Base-by-base conservation (phyloP, 768 basidiomycete genomes). In the Lactarius hengduanensis region DNA sequence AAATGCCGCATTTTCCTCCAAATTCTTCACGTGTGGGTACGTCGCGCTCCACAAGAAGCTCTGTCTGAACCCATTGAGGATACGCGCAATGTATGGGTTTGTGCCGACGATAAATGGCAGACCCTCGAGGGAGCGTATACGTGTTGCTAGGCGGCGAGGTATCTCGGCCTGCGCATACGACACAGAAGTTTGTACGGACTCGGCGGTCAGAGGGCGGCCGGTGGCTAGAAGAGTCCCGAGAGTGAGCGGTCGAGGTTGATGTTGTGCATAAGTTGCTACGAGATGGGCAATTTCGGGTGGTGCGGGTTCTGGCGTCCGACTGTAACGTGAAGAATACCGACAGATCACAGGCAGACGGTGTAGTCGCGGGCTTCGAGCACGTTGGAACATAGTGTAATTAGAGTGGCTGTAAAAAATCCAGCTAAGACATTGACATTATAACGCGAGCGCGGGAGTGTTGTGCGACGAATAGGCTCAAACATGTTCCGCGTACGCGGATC, bases 21-120 rank as follows among this genome's bases (percentile, higher is more conserved):
- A 78, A 22, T 81, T 87, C 36, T 77, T 83, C 62, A 94, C 84
- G 1, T 80, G 78, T 8, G 87, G 85, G 72, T 91, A 85, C 26
- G 81, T 86, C 20, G 89, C 87, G 43, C 93, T 80, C 73, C 84
- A 84, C 59, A 82, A 77, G 73, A 94, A 92, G 74, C 88, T 88
- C 57, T 85, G 81, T 70, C 84, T 80, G 77, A 91, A 89, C 7
- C 88, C 81, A 63, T 86, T 78, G 66, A 92, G 80, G 15, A 86
- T 86, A 64, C 83, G 85, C 4, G 89, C 82, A n/a, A 94, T 84
- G 76, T 90, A 92, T 16, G 92, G 92, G 74, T 94, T 94, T 60
- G 90, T 92, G 26, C 91, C 93, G 58, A 94, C 93, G 45, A 94
- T 94, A 77, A 90, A 94, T 0, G 92, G 92, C 38, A 94, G 81